Percentiles rank a stretch among this genome's conserved stretches.
Conservation (phyloP, 2,329 filamentous ascomycete genomes). For the Pseudogymnoascus sp. region DNA sequence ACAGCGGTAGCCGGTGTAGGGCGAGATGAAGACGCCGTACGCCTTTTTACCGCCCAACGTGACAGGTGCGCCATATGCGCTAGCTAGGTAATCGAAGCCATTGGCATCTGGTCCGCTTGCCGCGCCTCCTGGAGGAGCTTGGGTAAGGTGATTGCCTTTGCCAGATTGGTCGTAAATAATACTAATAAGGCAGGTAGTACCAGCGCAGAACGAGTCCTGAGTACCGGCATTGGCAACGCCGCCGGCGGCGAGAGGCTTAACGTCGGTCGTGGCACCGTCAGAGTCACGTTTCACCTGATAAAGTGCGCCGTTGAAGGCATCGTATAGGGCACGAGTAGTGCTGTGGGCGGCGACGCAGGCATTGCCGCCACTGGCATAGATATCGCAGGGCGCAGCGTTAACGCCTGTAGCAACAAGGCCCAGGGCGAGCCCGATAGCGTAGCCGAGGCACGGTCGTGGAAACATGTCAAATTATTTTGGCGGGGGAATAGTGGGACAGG, state of each 20-base stretch:
- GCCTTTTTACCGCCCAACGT: conserved; percentile 52
- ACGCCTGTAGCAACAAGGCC: conserved; percentile 31
- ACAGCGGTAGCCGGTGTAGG: conserved; percentile 56
- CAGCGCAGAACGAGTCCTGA: conserved; percentile 53
- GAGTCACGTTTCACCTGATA: conserved; percentile 51
- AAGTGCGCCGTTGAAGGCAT: conserved; percentile 40
- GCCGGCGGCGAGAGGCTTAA: conserved; percentile 42
- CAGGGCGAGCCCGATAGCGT: conserved; percentile 23
- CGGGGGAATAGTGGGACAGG: conserved; percentile 5
- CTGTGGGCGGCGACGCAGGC: conserved; percentile 54
- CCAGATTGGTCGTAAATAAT: conserved; percentile 61
- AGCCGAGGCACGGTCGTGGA: conserved; percentile 13
- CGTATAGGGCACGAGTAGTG: conserved; percentile 54
- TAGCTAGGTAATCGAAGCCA: conserved; percentile 52
- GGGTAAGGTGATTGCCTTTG: conserved; percentile 52
- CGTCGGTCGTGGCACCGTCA: conserved; percentile 21
- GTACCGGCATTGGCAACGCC: conserved; percentile 53
- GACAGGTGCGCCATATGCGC: conserved; percentile 52
- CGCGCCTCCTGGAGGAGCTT: conserved; percentile 51
- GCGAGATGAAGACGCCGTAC: conserved; percentile 55
- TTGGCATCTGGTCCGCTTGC: conserved; percentile 43
- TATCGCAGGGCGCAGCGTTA: conserved; percentile 48
- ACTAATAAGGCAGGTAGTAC: conserved; percentile 54
- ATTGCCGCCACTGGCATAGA: conserved; percentile 46
- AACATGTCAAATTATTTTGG: conserved; percentile 14